These are phyloP conservation scores for Rhizopogon rudus DNA, from an alignment of 768 basidiomycete species.

Conservation along the genomic window DNA sequence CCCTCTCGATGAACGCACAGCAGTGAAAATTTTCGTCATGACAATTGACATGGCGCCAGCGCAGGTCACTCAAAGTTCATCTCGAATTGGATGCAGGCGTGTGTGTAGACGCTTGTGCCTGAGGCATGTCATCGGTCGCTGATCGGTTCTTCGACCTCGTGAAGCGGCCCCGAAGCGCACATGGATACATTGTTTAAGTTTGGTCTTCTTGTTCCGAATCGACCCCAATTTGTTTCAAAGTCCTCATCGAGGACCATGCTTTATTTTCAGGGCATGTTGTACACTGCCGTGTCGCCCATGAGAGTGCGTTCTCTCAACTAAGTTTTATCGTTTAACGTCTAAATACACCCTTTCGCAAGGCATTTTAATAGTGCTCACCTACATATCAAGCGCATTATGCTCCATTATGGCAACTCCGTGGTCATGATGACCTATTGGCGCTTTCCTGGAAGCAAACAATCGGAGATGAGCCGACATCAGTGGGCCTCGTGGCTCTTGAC, in stretches of 20 bases:
- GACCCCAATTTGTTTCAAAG: not conserved
- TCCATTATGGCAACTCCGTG: too few relatives aligned
- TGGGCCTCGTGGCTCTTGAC: too few relatives aligned
- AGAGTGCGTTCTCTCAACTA: not conserved
- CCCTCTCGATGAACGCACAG: not conserved
- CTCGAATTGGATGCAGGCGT: not conserved
- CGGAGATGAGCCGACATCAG: not conserved
- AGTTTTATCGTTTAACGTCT: too few relatives aligned
- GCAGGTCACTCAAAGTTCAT: not conserved
- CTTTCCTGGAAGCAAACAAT: not conserved
- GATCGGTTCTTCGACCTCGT: not conserved
- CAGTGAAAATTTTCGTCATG: not conserved
- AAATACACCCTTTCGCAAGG: too few relatives aligned
- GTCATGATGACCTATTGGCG: too few relatives aligned
- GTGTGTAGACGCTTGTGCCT: not conserved
- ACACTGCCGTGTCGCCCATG: not conserved
- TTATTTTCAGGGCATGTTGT: too few relatives aligned
- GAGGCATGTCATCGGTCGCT: not conserved
- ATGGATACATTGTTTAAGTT: not conserved
- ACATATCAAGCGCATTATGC: too few relatives aligned
- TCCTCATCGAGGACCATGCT: not conserved
- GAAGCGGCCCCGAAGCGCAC: not conserved
- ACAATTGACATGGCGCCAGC: not conserved
- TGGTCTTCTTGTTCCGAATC: not conserved
- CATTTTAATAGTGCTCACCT: too few relatives aligned